Evolutionary conservation across 2,329 filamentous ascomycete genomes (phyloP).

Genomic region (Colletotrichum salicis): DNA sequence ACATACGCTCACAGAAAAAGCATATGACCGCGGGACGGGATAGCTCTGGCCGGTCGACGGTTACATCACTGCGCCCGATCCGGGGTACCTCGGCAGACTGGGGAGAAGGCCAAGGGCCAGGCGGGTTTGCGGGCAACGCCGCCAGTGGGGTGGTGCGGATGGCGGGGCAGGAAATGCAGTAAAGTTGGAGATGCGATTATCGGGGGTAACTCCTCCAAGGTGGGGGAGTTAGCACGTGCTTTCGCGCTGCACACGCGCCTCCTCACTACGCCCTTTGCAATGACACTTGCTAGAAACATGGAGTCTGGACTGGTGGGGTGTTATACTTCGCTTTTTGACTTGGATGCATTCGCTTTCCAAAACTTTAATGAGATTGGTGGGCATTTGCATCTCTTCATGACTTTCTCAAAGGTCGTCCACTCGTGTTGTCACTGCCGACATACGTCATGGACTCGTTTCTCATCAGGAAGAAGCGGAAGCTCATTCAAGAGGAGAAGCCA

Average conservation of each 20-base stretch:
- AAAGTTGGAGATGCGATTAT: conserved; percentile 22
- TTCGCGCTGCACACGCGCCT: conserved; percentile 25
- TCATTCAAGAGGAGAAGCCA: conserved; percentile 36
- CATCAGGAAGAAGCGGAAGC: conserved; percentile 63
- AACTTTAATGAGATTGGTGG: neutral
- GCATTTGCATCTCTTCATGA: neutral
- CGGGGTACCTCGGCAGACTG: conserved; percentile 35
- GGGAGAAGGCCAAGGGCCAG: neutral
- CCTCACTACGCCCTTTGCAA: neutral
- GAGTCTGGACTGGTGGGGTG: neutral
- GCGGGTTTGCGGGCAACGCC: neutral
- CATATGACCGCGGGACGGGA: conserved; percentile 29
- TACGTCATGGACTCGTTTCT: conserved; percentile 68
- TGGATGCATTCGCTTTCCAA: neutral
- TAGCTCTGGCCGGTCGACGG: conserved; percentile 27
- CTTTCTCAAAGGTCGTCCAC: neutral
- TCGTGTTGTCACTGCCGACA: neutral
- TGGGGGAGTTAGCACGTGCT: conserved; percentile 10
- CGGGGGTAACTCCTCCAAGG: neutral
- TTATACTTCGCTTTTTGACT: no score
- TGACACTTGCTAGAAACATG: neutral
- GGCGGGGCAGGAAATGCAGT: conserved; percentile 7
- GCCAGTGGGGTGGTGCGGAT: neutral
- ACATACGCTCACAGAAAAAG: neutral
- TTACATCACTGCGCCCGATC: conserved; percentile 30